Conservation (phyloP, 2,329 filamentous ascomycete genomes). For the Eutypella sp. region DNA sequence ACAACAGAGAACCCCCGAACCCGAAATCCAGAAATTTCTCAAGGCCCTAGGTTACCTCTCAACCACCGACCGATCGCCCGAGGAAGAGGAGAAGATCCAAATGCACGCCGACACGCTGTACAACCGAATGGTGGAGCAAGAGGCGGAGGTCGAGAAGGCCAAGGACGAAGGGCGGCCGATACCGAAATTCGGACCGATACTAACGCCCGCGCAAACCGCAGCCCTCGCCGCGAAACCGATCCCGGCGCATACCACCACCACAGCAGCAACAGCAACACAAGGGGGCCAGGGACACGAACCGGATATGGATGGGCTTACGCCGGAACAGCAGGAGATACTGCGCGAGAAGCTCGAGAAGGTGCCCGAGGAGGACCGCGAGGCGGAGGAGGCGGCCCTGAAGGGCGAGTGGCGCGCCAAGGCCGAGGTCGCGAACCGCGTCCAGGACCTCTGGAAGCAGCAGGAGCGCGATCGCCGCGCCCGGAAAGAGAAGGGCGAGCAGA, state of each 20-base stretch:
- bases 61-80: conserved; percentile 56
- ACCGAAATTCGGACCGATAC: conserved; percentile 55
- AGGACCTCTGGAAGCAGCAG: conserved; percentile 52
- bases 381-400: conserved; percentile 60
- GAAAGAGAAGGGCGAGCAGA: conserved; percentile 50
- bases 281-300: no score
- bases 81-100: conserved; percentile 82
- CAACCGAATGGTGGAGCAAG: conserved; percentile 79
- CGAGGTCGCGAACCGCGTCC: conserved; percentile 53
- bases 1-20: background rate
- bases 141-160: conserved; percentile 66
- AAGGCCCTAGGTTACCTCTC: conserved; percentile 85
- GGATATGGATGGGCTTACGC: conserved; percentile 30
- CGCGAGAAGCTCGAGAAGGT: conserved; percentile 54
- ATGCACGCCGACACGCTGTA: conserved; percentile 93
- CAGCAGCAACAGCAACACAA: conserved; percentile 9
- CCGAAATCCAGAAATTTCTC: conserved; percentile 63
- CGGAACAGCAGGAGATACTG: conserved; percentile 46
- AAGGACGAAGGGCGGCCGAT: conserved; percentile 54
- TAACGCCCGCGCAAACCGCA: conserved; percentile 32
- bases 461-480: conserved; percentile 48
- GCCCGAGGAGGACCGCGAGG: conserved; percentile 50
- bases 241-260: conserved; percentile 3
- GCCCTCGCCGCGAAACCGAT: conserved; percentile 1
- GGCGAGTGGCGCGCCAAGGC: conserved; percentile 58